Evolutionary conservation across 768 basidiomycete species (phyloP), one percentile per base, ranked within the genome.

Genomic region (Pilatotrama ljubarskyi): DNA sequence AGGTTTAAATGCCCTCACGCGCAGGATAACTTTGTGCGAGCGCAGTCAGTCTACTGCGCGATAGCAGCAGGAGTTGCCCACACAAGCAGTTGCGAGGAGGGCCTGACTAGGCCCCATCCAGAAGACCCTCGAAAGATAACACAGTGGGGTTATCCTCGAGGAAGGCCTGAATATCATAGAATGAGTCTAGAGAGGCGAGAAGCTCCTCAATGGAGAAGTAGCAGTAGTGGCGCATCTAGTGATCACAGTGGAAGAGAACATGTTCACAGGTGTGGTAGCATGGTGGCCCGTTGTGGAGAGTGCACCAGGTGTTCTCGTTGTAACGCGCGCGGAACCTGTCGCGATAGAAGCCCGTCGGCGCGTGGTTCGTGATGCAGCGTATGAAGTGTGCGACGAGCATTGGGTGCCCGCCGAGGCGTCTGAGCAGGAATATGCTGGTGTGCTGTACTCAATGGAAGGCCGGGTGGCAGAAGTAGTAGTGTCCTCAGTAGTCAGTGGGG

Each of bases 191-290:
- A n/a, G n/a, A n/a, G n/a, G n/a, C n/a, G n/a, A 44, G 22, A 20
- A 37, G 68, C 13, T 48, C 46, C 46, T 48, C 46, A 10, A 43
- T 54, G 22, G 52, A 43, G 14, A 41, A 54, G 17, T 43, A n/a
- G 3, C 24, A 13, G 52, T 42, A 26, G 17, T 32, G 9, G 13
- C 52, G 22, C 1, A 41, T 54, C 13, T 54, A 54, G 40, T 35
- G 25, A 18, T 54, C 41, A n/a, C 52, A 54, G 1, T 25, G 40
- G n/a, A 51, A 51, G 20, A 51, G 36, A 5, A 51, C 22, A 37
- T 51, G 41, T 20, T 54, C 41, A 15, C 52, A 41, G 6, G 52
- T 43, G 14, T 54, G 52, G 20, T 42, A 43, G 4, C 25, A 24
- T 7, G 52, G 52, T 11, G 11, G 40, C n/a, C 52, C 52, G 13